A percentile compares a stretch with the other conserved stretches of the same genome.
Evolutionary conservation across 441 rosid species (phyloP).

Genomic region (Kokia cookei): DNA sequence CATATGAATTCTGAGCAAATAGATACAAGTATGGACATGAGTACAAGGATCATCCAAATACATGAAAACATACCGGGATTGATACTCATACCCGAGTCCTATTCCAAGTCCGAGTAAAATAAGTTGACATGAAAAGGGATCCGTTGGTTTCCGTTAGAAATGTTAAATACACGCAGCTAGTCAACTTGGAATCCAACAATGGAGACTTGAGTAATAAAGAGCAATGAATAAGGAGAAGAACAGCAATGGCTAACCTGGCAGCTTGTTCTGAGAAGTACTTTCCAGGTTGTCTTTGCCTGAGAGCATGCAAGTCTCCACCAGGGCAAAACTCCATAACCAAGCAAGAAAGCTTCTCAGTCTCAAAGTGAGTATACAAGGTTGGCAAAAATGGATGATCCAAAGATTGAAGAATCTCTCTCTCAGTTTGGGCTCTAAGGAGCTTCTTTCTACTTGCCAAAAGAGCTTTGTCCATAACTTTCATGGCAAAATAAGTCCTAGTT

Average conservation of each 20-base stretch:
- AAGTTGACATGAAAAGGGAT: neutral
- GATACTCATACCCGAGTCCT: too few species aligned
- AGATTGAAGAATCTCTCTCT: slow-evolving; percentile 65
- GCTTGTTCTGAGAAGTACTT: slow-evolving; percentile 68
- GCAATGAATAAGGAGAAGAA: slow-evolving; percentile 2
- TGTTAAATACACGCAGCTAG: neutral
- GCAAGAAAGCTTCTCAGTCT: slow-evolving; percentile 72
- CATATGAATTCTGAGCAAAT: too few species aligned
- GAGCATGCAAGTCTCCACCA: slow-evolving; percentile 70
- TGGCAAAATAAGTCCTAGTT: slow-evolving; percentile 62
- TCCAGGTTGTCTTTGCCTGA: slow-evolving; percentile 64
- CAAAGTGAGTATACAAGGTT: slow-evolving; percentile 58
- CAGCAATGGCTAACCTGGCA: slow-evolving; percentile 31
- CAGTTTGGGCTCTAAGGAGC: slow-evolving; percentile 73
- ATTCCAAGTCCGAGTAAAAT: too few species aligned
- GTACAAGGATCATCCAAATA: too few species aligned
- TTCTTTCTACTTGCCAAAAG: slow-evolving; percentile 63
- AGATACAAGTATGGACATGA: too few species aligned
- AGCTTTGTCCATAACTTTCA: slow-evolving; percentile 83
- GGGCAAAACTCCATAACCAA: slow-evolving; percentile 89
- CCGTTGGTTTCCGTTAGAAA: neutral
- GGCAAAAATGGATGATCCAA: slow-evolving; percentile 78
- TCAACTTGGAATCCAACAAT: neutral
- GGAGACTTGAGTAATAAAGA: neutral
- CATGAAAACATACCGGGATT: too few species aligned